A percentile compares a stretch with the other conserved stretches of the same genome.
phyloP scores from a whole-genome alignment of 495 filamentous ascomycete species.

The Terfezia claveryi region DNA sequence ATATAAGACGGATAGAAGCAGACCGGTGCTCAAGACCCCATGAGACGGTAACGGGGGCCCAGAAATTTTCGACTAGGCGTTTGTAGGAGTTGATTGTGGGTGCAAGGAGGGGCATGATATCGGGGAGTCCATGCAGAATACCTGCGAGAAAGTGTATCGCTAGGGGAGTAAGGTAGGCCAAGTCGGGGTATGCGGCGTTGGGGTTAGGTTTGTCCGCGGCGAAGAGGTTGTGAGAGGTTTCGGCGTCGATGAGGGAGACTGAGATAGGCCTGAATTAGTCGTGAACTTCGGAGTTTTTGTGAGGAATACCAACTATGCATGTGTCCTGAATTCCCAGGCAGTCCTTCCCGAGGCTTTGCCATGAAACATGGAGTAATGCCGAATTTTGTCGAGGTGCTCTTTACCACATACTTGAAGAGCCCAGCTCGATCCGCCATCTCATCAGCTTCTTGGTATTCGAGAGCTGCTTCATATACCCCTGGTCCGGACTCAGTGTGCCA shows the following conservation, averaged over 20 bases:
- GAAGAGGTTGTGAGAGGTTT: conserved; percentile 56
- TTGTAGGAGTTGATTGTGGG: conserved; percentile 96
- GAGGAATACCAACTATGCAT: conserved; percentile 36
- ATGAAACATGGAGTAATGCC: conserved; percentile 95
- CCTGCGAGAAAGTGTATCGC: conserved; percentile 90
- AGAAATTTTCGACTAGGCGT: conserved; percentile 92
- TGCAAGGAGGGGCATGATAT: conserved; percentile 86
- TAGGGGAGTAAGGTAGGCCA: conserved; percentile 60
- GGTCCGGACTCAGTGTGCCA: conserved; percentile 97
- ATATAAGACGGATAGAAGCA: conserved; percentile 72
- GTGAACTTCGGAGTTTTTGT: neutral
- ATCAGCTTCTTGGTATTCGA: conserved; percentile 64
- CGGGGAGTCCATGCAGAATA: conserved; percentile 65
- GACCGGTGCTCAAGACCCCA: conserved; percentile 94
- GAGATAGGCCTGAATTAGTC: neutral
- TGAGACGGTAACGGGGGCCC: conserved; percentile 90
- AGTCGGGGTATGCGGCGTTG: conserved; percentile 45
- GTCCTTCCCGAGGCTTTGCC: conserved; percentile 81
- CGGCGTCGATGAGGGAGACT: conserved; percentile 48
- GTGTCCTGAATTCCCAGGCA: conserved; percentile 86
- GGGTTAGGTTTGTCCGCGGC: conserved; percentile 46
- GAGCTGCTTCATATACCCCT: conserved; percentile 84
- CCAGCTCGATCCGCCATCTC: conserved; percentile 78
- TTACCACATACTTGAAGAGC: conserved; percentile 82
- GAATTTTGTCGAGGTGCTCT: conserved; percentile 60